phyloP scores from a whole-genome alignment of 208 protist genomes.

The Wallacemonas sp. region DNA sequence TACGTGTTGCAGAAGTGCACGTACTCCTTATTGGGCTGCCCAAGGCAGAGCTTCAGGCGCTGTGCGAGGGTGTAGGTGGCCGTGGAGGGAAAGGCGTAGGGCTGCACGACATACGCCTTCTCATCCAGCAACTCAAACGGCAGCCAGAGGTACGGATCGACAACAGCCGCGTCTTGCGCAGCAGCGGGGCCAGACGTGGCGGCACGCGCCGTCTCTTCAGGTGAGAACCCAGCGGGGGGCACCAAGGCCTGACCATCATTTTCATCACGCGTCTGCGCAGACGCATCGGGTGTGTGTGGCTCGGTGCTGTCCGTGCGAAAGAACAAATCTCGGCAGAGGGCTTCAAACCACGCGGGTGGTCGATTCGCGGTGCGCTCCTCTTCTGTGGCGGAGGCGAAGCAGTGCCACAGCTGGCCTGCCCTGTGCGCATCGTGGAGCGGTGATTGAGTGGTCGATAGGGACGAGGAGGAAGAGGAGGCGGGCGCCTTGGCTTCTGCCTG shows the following conservation, averaged over 20 bases:
- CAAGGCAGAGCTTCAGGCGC: slow-evolving; percentile 64
- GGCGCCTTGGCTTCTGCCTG: slow-evolving; percentile 1
- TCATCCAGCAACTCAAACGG: slow-evolving; percentile 83
- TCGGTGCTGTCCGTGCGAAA: slow-evolving; percentile 55
- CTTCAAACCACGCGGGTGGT: slow-evolving; percentile 77
- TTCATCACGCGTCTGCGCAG: too few relatives aligned
- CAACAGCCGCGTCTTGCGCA: background rate
- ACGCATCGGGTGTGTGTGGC: too few relatives aligned
- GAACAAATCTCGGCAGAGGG: slow-evolving; percentile 81
- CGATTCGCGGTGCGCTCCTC: slow-evolving; percentile 24
- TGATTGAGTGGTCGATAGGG: too few relatives aligned
- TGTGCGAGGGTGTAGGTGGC: slow-evolving; percentile 67
- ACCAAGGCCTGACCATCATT: too few relatives aligned
- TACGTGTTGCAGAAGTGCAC: slow-evolving; percentile 90
- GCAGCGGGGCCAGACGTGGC: background rate
- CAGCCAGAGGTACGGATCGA: slow-evolving; percentile 77
- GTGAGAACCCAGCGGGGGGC: background rate
- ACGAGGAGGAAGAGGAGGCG: too few relatives aligned
- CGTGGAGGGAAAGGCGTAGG: slow-evolving; percentile 67
- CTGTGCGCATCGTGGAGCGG: slow-evolving; percentile 31
- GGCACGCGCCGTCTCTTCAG: background rate
- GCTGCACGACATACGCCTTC: slow-evolving; percentile 57
- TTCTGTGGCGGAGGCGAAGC: slow-evolving; percentile 28
- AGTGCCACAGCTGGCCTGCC: slow-evolving; percentile 46
- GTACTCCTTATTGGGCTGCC: slow-evolving; percentile 74